Conservation (phyloP, 2,329 filamentous ascomycete species). For the Plectosphaerella cucumerina region DNA sequence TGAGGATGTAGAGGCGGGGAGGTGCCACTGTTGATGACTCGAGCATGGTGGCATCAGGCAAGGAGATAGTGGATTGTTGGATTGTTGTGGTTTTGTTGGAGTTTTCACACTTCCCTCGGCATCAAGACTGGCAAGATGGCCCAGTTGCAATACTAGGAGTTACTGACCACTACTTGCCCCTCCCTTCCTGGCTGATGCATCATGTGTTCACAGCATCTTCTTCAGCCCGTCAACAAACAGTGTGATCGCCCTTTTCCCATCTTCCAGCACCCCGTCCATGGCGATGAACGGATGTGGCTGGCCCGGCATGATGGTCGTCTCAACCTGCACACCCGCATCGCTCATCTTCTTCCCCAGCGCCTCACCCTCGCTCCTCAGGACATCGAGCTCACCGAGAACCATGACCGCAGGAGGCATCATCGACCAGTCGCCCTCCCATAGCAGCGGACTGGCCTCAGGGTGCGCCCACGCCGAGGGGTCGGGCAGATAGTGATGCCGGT, state of each 20-base stretch:
- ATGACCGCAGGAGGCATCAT: slow-evolving; percentile 45
- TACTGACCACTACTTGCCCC: too few species aligned
- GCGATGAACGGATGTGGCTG: slow-evolving; percentile 56
- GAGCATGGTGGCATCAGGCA: too few species aligned
- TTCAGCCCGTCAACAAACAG: slow-evolving; percentile 25
- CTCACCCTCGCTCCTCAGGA: slow-evolving; percentile 50
- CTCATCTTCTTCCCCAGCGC: slow-evolving; percentile 44
- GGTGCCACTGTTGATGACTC: too few species aligned
- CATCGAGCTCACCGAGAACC: slow-evolving; percentile 51
- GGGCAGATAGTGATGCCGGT: slow-evolving; percentile 53
- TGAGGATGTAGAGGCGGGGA: too few species aligned
- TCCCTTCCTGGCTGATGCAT: too few species aligned
- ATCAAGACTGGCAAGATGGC: too few species aligned
- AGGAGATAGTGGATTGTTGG: too few species aligned
- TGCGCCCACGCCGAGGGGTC: slow-evolving; percentile 37
- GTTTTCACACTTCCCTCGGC: too few species aligned
- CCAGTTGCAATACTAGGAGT: too few species aligned
- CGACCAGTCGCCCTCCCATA: slow-evolving; percentile 46
- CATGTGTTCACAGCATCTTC: background rate
- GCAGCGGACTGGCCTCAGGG: slow-evolving; percentile 49
- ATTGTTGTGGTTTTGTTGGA: too few species aligned
- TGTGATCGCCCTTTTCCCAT: slow-evolving; percentile 46
- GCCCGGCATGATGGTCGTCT: slow-evolving; percentile 46
- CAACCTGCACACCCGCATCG: slow-evolving; percentile 39
- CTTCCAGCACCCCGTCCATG: slow-evolving; percentile 51